Evolutionary conservation across 2,329 filamentous ascomycete species (phyloP), one percentile per base, ranked within the genome.

Genomic region (Diaporthe aspalathi): DNA sequence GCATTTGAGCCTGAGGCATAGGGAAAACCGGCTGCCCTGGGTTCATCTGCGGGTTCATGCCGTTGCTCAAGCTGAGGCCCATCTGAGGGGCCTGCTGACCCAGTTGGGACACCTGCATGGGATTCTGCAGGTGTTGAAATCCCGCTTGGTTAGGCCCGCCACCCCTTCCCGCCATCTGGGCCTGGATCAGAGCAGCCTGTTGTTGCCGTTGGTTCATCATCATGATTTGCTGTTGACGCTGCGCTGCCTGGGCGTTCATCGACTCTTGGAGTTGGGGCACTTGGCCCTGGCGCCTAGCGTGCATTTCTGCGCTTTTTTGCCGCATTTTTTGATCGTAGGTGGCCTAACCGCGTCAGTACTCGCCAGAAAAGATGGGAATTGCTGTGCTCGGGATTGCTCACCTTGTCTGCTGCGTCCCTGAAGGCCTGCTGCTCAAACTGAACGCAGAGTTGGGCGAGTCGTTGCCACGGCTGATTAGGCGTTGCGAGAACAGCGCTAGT

Each of bases 41-140:
- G 2, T 81, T 80, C 77, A 86, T 84, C 63, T 80, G 82, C 74
- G 76, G 82, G 77, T 75, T 81, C 74, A 74, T 84, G 72, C 76
- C 80, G 72, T 79, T 84, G 47, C 77, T 80, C 80, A 86, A 83
- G 22, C 79, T 81, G 77, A 86, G 83, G 29, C 76, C 79, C 72
- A 83, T 77, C 35, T 74, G 77, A 38, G 77, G 81, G 63, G 74
- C 75, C 72, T 87, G 87, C 65, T 84, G 87, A 12, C 85, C 82
- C 29, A 89, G 84, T 47, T 84, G 85, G 1, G 86, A 84, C 5
- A 84, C 80, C 75, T 90, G 88, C 86, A 89, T 89, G 69, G 84
- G 86, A 68, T 89, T 88, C 71, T 89, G 88, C 45, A 90, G 82
- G 60, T 87, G 85, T 73, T 88, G 88, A 71, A 91, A 90, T 1